Conservation (phyloP, 345 rosid species). For the Psidium guajava region DNA sequence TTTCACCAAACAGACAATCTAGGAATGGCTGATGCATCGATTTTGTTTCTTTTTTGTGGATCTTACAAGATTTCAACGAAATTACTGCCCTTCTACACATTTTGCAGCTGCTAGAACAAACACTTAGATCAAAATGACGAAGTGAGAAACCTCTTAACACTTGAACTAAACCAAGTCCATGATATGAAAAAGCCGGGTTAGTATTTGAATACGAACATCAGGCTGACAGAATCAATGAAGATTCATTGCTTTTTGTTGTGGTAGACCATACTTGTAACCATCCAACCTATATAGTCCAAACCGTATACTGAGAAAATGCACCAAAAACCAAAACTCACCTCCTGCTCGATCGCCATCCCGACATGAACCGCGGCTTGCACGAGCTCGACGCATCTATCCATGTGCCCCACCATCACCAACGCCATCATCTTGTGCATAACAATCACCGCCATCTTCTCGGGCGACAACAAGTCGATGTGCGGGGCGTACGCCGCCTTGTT, state of each 20-base stretch:
- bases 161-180: not conserved
- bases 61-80: not conserved
- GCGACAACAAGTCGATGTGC: constrained; percentile 61
- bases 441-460: constrained; percentile 91
- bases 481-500: constrained; percentile 78
- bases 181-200: not conserved
- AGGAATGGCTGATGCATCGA: not conserved
- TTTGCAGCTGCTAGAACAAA: not conserved
- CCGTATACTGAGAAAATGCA: not conserved
- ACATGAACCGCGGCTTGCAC: constrained; percentile 82
- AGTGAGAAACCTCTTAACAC: not conserved
- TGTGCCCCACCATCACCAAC: constrained; percentile 53
- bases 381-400: constrained; percentile 63
- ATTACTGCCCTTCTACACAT: not conserved
- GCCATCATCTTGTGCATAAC: constrained; percentile 97
- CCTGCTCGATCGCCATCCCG: constrained; percentile 84
- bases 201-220: not conserved
- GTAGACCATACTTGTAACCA: not conserved
- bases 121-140: not conserved
- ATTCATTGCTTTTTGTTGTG: not conserved
- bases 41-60: too few species aligned
- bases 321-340: constrained; percentile 29
- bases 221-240: not conserved
- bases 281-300: not conserved
- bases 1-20: not conserved